A percentile compares a stretch with the other conserved stretches of the same genome.
Evolutionary conservation across 1,139 yeast species (phyloP).

Genomic region (Kodamaea alishanica): DNA sequence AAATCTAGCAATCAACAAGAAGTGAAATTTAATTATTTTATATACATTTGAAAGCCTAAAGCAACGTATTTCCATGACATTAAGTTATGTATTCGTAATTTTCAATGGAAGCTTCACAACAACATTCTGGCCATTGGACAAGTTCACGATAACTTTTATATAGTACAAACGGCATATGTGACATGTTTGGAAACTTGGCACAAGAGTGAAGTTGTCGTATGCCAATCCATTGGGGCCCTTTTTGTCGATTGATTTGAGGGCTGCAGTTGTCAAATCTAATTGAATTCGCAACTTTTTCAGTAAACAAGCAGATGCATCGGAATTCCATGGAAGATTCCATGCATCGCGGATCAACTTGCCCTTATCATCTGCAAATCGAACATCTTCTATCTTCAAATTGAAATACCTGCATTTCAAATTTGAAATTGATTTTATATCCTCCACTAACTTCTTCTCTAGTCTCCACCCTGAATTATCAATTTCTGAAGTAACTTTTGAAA

Average conservation of each 20-base stretch:
- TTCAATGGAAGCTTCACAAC: constrained; percentile 19
- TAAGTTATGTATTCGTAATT: constrained; percentile 10
- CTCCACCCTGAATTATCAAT: constrained; percentile 7
- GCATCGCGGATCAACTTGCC: not conserved
- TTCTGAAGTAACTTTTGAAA: not conserved
- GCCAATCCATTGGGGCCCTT: constrained; percentile 4
- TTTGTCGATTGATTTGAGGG: constrained; percentile 2
- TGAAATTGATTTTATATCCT: constrained; percentile 32
- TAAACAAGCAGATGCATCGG: too few relatives aligned
- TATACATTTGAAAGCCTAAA: too few relatives aligned
- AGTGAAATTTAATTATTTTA: too few relatives aligned
- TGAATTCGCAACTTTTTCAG: constrained; percentile 4
- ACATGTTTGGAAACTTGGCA: constrained; percentile 26
- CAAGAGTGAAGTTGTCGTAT: constrained; percentile 17
- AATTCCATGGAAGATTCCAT: too few relatives aligned
- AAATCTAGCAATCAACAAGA: too few relatives aligned
- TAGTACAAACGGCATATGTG: constrained; percentile 22
- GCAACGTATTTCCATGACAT: too few relatives aligned
- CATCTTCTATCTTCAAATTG: constrained; percentile 21
- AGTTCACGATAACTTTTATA: constrained; percentile 14
- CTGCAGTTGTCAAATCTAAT: constrained; percentile 8
- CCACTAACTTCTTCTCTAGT: constrained; percentile 28
- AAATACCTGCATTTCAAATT: constrained; percentile 26
- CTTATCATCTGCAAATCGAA: constrained; percentile 5
- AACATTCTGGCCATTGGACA: constrained; percentile 19